Conservation (phyloP, 2,329 filamentous ascomycete genomes). For the Sarocladium brachiariae region DNA sequence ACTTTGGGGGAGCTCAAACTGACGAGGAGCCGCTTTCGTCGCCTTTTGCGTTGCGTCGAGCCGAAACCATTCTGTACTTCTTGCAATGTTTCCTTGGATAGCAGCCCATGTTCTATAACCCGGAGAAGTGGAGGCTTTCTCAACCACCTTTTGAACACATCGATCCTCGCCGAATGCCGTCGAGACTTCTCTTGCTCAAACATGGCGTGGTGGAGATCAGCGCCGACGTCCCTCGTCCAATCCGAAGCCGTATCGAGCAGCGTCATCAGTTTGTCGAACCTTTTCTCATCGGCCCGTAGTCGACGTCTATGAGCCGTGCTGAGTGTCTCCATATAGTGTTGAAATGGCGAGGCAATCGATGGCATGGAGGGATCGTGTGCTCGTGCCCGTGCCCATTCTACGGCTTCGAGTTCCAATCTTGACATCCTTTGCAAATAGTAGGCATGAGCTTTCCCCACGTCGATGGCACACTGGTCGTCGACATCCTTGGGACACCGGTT, state of each 20-base stretch:
- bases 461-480: neutral
- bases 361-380: too few relatives aligned
- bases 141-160: neutral
- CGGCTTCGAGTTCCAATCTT: too few relatives aligned
- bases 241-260: neutral
- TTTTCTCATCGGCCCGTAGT: neutral
- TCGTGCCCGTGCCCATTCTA: too few relatives aligned
- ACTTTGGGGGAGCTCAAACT: too few relatives aligned
- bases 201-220: neutral
- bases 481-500: neutral
- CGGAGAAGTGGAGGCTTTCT: neutral
- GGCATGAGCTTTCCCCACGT: neutral
- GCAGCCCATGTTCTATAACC: neutral
- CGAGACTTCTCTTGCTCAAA: neutral
- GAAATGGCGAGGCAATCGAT: too few relatives aligned
- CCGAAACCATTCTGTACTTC: too few relatives aligned
- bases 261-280: neutral
- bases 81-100: too few relatives aligned
- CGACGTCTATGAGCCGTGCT: too few relatives aligned
- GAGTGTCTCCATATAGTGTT: too few relatives aligned
- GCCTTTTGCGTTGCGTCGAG: too few relatives aligned
- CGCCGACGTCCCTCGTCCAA: neutral
- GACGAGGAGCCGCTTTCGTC: too few relatives aligned
- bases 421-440: neutral
- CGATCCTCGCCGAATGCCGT: neutral